phyloP scores from a whole-genome alignment of 495 filamentous ascomycete species.

The Aspergillus ellipticus region DNA sequence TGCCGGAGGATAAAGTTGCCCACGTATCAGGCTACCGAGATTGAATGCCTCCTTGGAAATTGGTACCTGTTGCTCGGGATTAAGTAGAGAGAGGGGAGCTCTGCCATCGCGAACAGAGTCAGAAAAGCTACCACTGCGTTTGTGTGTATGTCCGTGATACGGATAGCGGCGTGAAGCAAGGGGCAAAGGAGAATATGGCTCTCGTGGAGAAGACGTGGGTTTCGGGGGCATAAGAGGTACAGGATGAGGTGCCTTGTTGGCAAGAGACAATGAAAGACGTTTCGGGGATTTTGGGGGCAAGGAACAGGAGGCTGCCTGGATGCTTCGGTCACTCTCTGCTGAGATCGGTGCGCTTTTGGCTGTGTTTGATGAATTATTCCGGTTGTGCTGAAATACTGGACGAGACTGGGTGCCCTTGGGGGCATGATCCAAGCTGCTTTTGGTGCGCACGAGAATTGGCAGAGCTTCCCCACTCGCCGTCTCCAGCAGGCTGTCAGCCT shows the following conservation, averaged over 20 bases:
- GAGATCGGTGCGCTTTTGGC: slow-evolving; percentile 43
- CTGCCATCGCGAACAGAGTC: slow-evolving; percentile 81
- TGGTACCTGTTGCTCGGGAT: slow-evolving; percentile 27
- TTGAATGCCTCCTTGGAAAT: slow-evolving; percentile 62
- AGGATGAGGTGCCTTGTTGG: slow-evolving; percentile 59
- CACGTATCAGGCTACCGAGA: slow-evolving; percentile 80
- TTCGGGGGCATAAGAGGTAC: slow-evolving; percentile 41
- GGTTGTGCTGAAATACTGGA: slow-evolving; percentile 31
- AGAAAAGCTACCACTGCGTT: slow-evolving; percentile 73
- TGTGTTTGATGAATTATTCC: slow-evolving; percentile 44
- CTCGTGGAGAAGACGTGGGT: slow-evolving; percentile 18
- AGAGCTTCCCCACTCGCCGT: slow-evolving; percentile 13
- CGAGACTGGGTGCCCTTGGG: slow-evolving; percentile 21
- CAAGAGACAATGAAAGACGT: slow-evolving; percentile 36
- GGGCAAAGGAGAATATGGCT: slow-evolving; percentile 28
- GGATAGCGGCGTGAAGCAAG: slow-evolving; percentile 29
- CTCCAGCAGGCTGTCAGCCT: slow-evolving; percentile 11
- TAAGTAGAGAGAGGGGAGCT: slow-evolving; percentile 51
- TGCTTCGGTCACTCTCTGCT: slow-evolving; percentile 52
- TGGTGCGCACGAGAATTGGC: slow-evolving; percentile 11
- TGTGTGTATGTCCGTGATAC: slow-evolving; percentile 53
- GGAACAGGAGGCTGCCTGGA: slow-evolving; percentile 76
- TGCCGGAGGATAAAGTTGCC: slow-evolving; percentile 70
- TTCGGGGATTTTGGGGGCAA: slow-evolving; percentile 64
- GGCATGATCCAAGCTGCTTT: slow-evolving; percentile 21